Evolutionary conservation across 75 land plant genomes (phyloP).

Genomic region (Cupressus sempervirens): DNA sequence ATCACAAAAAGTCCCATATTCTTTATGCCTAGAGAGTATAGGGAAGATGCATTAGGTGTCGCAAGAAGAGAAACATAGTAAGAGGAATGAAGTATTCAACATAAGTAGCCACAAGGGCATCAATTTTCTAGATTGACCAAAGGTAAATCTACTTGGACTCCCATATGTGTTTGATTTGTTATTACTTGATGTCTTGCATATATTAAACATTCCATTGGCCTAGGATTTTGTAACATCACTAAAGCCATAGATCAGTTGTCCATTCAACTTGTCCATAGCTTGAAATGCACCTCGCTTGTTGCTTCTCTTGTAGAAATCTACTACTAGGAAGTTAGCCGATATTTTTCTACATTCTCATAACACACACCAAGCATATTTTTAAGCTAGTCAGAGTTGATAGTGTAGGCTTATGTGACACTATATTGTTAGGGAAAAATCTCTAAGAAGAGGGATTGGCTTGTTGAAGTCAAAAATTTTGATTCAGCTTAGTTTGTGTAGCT

Average conservation of each 20-base stretch:
- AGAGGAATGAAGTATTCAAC: neutral
- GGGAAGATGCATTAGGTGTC: neutral
- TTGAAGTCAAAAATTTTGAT: slow-evolving; percentile 10
- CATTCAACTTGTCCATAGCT: slow-evolving; percentile 40
- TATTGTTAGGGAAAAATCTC: slow-evolving; percentile 25
- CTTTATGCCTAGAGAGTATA: neutral
- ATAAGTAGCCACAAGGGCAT: neutral
- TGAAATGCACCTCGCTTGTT: slow-evolving; percentile 41
- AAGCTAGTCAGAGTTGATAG: slow-evolving; percentile 9
- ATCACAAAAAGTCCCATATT: too few species aligned
- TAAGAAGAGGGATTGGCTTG: slow-evolving; percentile 10
- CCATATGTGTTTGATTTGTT: neutral
- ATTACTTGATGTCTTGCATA: slow-evolving; percentile 4
- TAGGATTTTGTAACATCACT: slow-evolving; percentile 20
- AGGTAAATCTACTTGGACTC: neutral
- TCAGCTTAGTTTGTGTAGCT: slow-evolving; percentile 16
- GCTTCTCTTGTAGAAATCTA: slow-evolving; percentile 36
- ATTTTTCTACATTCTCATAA: slow-evolving; percentile 13
- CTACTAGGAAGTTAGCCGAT: slow-evolving; percentile 33
- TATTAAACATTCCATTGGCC: neutral
- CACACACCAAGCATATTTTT: slow-evolving; percentile 12
- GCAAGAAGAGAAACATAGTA: neutral
- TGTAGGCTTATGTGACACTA: slow-evolving; percentile 14
- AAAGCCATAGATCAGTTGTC: slow-evolving; percentile 28
- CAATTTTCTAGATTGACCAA: neutral